phyloP scores from a whole-genome alignment of 1,284 basidiomycete species.

The Waitea zeae region DNA sequence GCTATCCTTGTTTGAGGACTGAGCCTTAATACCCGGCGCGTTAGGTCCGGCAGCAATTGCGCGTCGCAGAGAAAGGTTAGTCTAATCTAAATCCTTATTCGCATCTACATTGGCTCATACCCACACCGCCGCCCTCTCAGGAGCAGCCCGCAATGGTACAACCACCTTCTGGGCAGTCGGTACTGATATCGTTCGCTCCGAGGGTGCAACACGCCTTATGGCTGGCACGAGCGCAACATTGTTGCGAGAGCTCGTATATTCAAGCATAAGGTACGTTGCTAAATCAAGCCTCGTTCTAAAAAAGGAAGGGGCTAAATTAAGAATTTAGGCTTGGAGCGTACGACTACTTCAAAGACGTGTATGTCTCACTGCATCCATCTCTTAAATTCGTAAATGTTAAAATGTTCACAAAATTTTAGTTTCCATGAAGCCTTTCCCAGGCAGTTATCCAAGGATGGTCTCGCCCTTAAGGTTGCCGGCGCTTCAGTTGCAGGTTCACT shows the following conservation, averaged over 20 bases:
- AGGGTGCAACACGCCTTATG: slow-evolving; percentile 16
- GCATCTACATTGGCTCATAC: too few relatives aligned
- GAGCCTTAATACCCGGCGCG: background rate
- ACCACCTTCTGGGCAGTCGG: slow-evolving; percentile 19
- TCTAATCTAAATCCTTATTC: background rate
- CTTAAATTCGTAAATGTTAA: background rate
- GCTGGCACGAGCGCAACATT: slow-evolving; percentile 19
- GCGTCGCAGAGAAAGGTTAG: slow-evolving; percentile 8
- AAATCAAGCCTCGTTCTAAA: background rate
- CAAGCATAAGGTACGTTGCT: slow-evolving; percentile 12
- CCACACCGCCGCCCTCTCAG: slow-evolving; percentile 8
- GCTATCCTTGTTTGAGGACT: background rate
- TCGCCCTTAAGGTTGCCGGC: slow-evolving; percentile 17
- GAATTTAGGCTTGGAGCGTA: slow-evolving; percentile 18
- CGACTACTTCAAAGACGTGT: slow-evolving; percentile 22
- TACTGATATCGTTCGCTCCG: slow-evolving; percentile 16
- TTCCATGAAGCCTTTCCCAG: slow-evolving; percentile 11
- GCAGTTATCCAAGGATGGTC: slow-evolving; percentile 15
- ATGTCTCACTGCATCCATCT: slow-evolving; percentile 3
- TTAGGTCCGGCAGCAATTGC: slow-evolving; percentile 19
- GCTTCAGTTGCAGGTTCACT: slow-evolving; percentile 18
- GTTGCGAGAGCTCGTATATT: slow-evolving; percentile 19
- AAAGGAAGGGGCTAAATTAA: background rate
- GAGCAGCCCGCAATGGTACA: slow-evolving; percentile 12
- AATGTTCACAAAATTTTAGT: slow-evolving; percentile 7